Evolutionary conservation across 371 early-diverging fungal species (phyloP), one percentile per base, ranked within the genome.

Genomic region (Rhizopus sp.): DNA sequence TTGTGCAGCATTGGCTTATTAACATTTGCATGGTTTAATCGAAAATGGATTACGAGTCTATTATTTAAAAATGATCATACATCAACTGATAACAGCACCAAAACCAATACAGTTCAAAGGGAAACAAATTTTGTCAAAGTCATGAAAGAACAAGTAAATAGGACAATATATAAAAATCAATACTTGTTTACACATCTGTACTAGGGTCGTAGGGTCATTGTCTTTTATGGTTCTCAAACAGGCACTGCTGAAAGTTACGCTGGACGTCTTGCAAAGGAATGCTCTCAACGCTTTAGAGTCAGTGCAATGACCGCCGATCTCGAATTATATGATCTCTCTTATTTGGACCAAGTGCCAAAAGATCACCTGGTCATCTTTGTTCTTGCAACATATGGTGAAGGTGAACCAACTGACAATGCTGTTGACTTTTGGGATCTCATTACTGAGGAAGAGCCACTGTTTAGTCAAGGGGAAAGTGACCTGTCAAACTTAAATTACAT

Each of bases 211-310:
- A 70, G 78, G 58, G 84, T 87, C 9, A 85, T 93, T 50, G 75
- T 92, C 46, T 93, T 96, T 69, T 97, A 91, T 70, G 96, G 96
- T 40, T 95, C 95, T 44, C 98, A 97, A 80, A 96, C 96, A 15
- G 98, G 98, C 47, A 95, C 95, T 33, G 98, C 97, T 17, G 96
- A 98, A 74, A 98, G 96, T 64, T 91, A 91, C 62, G 96, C 97
- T 62, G 74, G 77, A 59, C 92, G 94, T 42, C 63, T 91, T 29
- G 91, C 91, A 59, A 93, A 93, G 68, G 95, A 94, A 68, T 88
- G 86, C 53, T 64, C 80, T 30, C 83, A 90, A 67, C 82, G 81
- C 53, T 91, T 83, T 70, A 90, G 91, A 60, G 78, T 93, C 58
- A 83, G 73, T 42, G 80, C 88, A 16, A 83, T 94, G 80, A 86